Evolutionary conservation across 495 filamentous ascomycete genomes (phyloP).

Genomic region (Penicillium egyptiacum): DNA sequence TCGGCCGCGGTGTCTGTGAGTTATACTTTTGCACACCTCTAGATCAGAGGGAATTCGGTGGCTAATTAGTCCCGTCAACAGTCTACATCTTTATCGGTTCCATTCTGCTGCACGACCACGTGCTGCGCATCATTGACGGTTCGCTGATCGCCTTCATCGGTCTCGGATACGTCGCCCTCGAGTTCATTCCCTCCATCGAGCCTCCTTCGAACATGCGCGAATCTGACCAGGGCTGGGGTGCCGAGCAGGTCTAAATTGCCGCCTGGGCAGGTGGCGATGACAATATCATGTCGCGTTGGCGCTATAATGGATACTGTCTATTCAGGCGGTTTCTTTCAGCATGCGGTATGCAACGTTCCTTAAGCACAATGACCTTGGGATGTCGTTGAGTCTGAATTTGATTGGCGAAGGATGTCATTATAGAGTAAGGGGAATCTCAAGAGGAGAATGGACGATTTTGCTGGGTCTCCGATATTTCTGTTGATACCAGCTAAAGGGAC

Average conservation of each 20-base stretch:
- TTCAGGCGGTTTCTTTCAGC: neutral
- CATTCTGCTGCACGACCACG: constrained; percentile 66
- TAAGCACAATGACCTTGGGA: neutral
- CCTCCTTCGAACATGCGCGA: constrained; percentile 98
- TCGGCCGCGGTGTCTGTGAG: constrained; percentile 93
- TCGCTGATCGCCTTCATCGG: constrained; percentile 74
- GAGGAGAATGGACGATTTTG: neutral
- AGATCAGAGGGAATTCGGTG: neutral
- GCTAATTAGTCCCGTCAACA: constrained; percentile 33
- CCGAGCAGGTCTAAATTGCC: constrained; percentile 73
- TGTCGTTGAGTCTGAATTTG: neutral
- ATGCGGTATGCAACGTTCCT: neutral
- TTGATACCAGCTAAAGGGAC: constrained; percentile 4
- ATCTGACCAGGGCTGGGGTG: constrained; percentile 83
- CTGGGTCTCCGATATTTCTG: constrained; percentile 5
- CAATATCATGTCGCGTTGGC: neutral
- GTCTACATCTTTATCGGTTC: constrained; percentile 96
- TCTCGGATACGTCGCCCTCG: constrained; percentile 75
- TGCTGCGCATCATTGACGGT: constrained; percentile 62
- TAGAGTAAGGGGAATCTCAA: neutral
- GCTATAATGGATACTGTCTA: neutral
- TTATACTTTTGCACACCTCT: constrained; percentile 29
- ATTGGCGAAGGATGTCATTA: neutral
- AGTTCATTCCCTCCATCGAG: constrained; percentile 95
- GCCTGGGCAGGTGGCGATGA: constrained; percentile 5